phyloP scores from a whole-genome alignment of 495 filamentous ascomycete genomes.

The Peziza echinospora region DNA sequence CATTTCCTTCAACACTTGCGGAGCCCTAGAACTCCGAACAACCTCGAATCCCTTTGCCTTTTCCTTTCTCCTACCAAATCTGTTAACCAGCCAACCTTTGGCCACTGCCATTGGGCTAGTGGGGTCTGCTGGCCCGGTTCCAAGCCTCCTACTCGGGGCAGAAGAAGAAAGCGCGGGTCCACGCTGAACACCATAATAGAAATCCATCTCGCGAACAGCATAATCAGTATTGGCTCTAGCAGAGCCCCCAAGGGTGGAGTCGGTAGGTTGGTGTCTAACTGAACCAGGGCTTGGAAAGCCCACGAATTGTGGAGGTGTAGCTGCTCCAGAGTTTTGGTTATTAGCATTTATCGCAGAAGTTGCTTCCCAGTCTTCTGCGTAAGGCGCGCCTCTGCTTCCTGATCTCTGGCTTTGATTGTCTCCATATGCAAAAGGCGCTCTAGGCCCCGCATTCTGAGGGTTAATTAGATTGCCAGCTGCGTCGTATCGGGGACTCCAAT shows the following conservation, averaged over 20 bases:
- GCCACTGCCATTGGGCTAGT: conserved; percentile 74
- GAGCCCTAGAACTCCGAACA: conserved; percentile 51
- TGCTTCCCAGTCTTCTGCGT: not conserved
- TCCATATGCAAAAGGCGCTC: not conserved
- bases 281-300: conserved; percentile 29
- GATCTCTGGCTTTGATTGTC: not conserved
- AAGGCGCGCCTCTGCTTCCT: not conserved
- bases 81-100: conserved; percentile 48
- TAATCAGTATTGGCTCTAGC: conserved; percentile 50
- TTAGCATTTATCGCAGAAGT: not conserved
- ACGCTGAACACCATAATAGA: conserved; percentile 69
- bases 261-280: conserved; percentile 23
- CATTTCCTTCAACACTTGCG: conserved; percentile 10
- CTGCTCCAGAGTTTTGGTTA: not conserved
- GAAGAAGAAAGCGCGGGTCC: conserved; percentile 71
- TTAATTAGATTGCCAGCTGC: conserved; percentile 6
- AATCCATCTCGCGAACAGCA: conserved; percentile 77
- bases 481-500: conserved; percentile 7
- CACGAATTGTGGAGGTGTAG: not conserved
- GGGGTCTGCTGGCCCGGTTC: conserved; percentile 87
- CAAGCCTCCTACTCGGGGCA: conserved; percentile 56
- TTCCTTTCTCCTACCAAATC: conserved; percentile 23
- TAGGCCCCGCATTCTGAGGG: not conserved
- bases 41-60: conserved; percentile 92
- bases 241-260: conserved; percentile 13